Evolutionary conservation across 306 rosid species (phyloP).

Genomic region (Casuarina cunninghamiana): DNA sequence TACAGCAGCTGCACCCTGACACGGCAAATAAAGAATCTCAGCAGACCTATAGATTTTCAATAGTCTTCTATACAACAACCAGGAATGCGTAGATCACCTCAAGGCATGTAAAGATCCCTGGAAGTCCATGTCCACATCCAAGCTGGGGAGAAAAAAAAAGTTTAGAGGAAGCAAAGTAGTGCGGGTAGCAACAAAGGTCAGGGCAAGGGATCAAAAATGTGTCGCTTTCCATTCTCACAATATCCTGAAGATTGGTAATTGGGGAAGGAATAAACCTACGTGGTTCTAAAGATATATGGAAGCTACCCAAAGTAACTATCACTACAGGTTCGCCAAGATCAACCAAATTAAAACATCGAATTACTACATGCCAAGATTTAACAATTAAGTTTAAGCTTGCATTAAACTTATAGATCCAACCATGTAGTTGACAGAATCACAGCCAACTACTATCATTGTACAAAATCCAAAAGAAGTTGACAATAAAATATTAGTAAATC

Average conservation of each 20-base stretch:
- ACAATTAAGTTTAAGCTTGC: not conserved
- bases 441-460: not conserved
- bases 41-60: slow-evolving; percentile 11
- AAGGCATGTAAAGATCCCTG: slow-evolving; percentile 82
- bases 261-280: not conserved
- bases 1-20: slow-evolving; percentile 71
- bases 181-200: not conserved
- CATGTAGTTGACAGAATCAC: not conserved
- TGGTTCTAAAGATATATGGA: not conserved
- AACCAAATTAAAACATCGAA: not conserved
- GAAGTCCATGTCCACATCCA: slow-evolving; percentile 97
- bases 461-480: not conserved
- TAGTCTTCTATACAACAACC: slow-evolving; percentile 16
- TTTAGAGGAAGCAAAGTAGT: slow-evolving; percentile 24
- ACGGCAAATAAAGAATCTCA: slow-evolving; percentile 28
- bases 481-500: not conserved
- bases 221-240: not conserved
- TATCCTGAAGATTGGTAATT: not conserved
- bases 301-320: not conserved
- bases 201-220: not conserved
- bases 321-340: not conserved
- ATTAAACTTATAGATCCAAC: not conserved
- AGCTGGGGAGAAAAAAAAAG: slow-evolving; percentile 50
- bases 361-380: not conserved
- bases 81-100: slow-evolving; percentile 53